Base-by-base conservation (phyloP, 176 grass and related monocot genomes). In the Canna indica region DNA sequence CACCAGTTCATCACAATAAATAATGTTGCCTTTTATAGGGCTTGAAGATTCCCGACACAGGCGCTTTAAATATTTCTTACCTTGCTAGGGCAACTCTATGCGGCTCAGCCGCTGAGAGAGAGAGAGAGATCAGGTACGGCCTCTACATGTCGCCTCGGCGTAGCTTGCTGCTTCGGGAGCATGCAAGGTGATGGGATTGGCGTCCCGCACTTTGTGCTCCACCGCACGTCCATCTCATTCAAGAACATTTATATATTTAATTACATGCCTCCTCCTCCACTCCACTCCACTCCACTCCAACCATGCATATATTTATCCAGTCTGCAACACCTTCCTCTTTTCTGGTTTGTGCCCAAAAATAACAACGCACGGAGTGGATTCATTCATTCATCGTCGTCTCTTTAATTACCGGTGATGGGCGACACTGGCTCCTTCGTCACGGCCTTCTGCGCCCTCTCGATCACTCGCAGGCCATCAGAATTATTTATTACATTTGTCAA, bases 141-240 rank as follows among this genome's bases (percentile, higher is more conserved):
- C 25, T 17, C 3, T 31, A 13, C 58, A 17, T 22, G 58, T 30
- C 16, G 13, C 29, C 26, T 61, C 11, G 3, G 1, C 29, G 29
- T n/a, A n/a, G 52, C 14, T 59, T 28, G 56, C 56, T 59, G 17
- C 24, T 59, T 27, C 0, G 4, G 58, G 29, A 30, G 29, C 29
- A 30, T 30, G 29, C 27, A 13, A 16, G 58, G 67, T 70, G 73
- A 64, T 45, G 33, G 59, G 67, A 79, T 81, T 75, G 75, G 58
- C 75, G 79, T 47, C 67, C 86, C 86, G 75, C 86, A 76, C 67
- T 82, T 85, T 79, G 71, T 77, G 82, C 79, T 79, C 72, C 71
- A 57, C 77, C 53, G 31, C 60, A 53, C 76, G 24, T 54, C 35
- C 41, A 26, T 5, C 34, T 75, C 73, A 63, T 9, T 16, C 36